Conservation (phyloP, 2,329 filamentous ascomycete species). For the Beauveria bassiana region DNA sequence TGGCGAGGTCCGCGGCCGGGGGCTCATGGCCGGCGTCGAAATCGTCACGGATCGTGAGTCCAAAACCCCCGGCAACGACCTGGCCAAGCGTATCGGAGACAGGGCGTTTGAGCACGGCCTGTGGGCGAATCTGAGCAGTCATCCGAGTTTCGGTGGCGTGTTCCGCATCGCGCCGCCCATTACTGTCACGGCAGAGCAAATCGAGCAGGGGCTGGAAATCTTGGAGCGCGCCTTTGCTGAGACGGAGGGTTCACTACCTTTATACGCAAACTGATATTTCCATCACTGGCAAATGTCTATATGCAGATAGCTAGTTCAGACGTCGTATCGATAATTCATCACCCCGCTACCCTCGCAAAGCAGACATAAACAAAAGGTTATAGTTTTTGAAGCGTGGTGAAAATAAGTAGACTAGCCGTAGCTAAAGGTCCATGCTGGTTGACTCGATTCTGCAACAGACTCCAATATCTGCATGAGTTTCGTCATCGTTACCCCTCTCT, state of each 20-base stretch:
- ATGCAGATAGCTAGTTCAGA: no score
- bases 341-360: no score
- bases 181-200: constrained; percentile 42
- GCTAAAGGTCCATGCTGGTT: no score
- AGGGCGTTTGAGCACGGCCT: constrained; percentile 43
- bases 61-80: constrained; percentile 37
- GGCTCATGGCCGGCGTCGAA: constrained; percentile 51
- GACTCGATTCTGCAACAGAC: no score
- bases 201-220: constrained; percentile 43
- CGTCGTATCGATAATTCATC: no score
- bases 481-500: no score
- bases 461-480: no score
- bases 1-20: constrained; percentile 52
- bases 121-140: constrained; percentile 48
- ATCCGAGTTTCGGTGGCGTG: constrained; percentile 46
- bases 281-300: no score
- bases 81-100: constrained; percentile 40
- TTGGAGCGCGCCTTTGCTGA: constrained; percentile 47
- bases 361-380: no score
- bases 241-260: constrained; percentile 23
- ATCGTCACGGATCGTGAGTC: constrained; percentile 44
- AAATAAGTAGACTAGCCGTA: no score
- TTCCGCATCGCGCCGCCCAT: constrained; percentile 55
- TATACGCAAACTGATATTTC: constrained; percentile 14
- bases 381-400: no score